Conservation (phyloP, 768 basidiomycete genomes). For the Leccinum broughii region DNA sequence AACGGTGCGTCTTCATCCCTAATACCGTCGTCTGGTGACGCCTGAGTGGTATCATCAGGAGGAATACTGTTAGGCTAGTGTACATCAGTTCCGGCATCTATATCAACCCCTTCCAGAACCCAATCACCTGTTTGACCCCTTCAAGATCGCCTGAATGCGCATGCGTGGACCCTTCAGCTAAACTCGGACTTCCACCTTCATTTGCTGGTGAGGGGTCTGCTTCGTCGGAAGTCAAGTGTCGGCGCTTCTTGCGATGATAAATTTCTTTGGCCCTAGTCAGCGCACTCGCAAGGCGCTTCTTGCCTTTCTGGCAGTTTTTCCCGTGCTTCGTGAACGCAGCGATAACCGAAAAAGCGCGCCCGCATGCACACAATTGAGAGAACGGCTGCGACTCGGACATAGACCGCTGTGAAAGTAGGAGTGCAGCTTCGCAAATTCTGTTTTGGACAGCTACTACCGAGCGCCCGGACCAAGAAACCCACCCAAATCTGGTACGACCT, state of each 20-base stretch:
- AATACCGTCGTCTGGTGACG: too few species aligned
- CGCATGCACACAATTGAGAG: neutral
- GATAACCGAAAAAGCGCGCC: neutral
- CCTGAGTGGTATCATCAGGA: too few species aligned
- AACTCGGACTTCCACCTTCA: neutral
- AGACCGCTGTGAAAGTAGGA: neutral
- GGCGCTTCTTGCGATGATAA: neutral
- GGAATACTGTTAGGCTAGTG: neutral
- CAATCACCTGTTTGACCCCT: neutral
- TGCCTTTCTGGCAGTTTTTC: neutral
- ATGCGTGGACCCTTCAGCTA: neutral
- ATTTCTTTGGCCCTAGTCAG: neutral
- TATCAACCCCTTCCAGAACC: neutral
- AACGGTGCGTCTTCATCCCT: neutral
- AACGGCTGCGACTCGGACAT: neutral
- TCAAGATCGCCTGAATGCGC: neutral
- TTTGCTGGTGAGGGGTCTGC: neutral
- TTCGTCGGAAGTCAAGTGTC: neutral
- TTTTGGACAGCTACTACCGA: neutral
- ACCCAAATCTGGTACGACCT: too few species aligned
- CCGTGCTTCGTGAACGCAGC: neutral
- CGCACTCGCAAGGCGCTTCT: neutral
- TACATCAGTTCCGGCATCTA: neutral
- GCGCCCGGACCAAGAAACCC: too few species aligned
- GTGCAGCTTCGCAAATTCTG: neutral